Conservation (phyloP, 345 rosid species). For the Melastoma malabathricum region DNA sequence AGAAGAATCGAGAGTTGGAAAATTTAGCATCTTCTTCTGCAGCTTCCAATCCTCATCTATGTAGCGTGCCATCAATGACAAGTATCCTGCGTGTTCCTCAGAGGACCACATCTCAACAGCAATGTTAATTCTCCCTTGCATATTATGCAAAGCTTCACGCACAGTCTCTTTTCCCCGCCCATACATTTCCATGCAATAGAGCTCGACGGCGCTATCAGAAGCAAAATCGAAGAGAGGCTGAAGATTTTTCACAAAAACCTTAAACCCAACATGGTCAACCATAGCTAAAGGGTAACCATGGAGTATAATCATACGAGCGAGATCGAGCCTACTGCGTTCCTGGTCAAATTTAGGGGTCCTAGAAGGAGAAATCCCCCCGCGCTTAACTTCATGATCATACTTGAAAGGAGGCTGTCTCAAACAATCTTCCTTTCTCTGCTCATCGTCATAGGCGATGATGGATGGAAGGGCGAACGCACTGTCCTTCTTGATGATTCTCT, state of each 20-base stretch:
- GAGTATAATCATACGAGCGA: slow-evolving; percentile 82
- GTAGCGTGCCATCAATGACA: slow-evolving; percentile 63
- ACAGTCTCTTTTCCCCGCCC: slow-evolving; percentile 67
- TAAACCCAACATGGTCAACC: slow-evolving; percentile 89
- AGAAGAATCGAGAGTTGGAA: slow-evolving; percentile 63
- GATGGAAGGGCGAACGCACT: slow-evolving; percentile 31
- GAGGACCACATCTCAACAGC: slow-evolving; percentile 76
- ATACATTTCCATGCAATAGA: slow-evolving; percentile 65
- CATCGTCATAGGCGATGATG: slow-evolving; percentile 50
- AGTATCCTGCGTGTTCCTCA: slow-evolving; percentile 31
- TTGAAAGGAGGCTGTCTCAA: slow-evolving; percentile 37
- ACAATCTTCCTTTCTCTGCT: slow-evolving; percentile 58
- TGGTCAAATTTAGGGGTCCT: slow-evolving; percentile 68
- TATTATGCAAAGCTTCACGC: slow-evolving; percentile 34
- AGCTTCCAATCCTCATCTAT: slow-evolving; percentile 81
- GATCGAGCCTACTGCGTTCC: slow-evolving; percentile 63
- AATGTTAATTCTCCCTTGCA: slow-evolving; percentile 65
- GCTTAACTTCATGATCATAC: slow-evolving; percentile 61
- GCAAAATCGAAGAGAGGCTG: slow-evolving; percentile 74
- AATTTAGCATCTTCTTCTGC: slow-evolving; percentile 68
- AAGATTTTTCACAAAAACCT: slow-evolving; percentile 73
- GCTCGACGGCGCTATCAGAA: slow-evolving; percentile 43
- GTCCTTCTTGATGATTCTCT: slow-evolving; percentile 74
- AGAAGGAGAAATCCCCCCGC: slow-evolving; percentile 49
- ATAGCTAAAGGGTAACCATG: slow-evolving; percentile 73